phyloP scores from a whole-genome alignment of 1,284 basidiomycete species.

The Macrocystidia cucumis region DNA sequence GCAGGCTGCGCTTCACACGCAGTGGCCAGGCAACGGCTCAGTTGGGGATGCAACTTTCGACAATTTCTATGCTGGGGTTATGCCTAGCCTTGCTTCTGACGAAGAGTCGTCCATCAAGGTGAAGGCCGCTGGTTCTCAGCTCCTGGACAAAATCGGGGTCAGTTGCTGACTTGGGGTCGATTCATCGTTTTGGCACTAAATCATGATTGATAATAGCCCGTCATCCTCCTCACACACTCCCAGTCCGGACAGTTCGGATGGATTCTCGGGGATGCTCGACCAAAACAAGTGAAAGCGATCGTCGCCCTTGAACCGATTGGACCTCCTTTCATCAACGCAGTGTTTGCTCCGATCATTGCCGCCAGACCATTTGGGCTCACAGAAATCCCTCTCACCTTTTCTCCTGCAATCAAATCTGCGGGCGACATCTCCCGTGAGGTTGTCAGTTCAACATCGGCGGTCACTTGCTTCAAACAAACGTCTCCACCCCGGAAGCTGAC shows the following conservation, averaged over 20 bases:
- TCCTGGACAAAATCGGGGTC: slow-evolving; percentile 32
- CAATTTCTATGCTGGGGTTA: slow-evolving; percentile 32
- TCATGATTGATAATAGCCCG: slow-evolving; percentile 22
- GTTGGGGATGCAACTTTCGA: slow-evolving; percentile 37
- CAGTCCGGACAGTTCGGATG: slow-evolving; percentile 39
- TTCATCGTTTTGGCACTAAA: neutral
- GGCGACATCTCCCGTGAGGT: slow-evolving; percentile 23
- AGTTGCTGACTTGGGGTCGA: too few relatives aligned
- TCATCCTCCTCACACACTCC: slow-evolving; percentile 37
- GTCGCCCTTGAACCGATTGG: slow-evolving; percentile 39
- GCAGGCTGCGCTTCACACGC: slow-evolving; percentile 36
- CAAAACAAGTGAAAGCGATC: slow-evolving; percentile 32
- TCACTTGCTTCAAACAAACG: slow-evolving; percentile 34
- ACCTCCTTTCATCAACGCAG: slow-evolving; percentile 37
- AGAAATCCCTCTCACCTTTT: slow-evolving; percentile 33
- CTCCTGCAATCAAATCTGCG: slow-evolving; percentile 28
- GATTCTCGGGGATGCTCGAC: slow-evolving; percentile 38
- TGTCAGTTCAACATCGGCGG: slow-evolving; percentile 19
- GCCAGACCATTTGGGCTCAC: slow-evolving; percentile 34
- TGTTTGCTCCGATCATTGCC: slow-evolving; percentile 28
- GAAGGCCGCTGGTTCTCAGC: slow-evolving; percentile 21
- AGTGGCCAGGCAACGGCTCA: slow-evolving; percentile 43
- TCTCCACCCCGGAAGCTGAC: slow-evolving; percentile 31
- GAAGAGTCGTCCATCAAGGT: slow-evolving; percentile 23
- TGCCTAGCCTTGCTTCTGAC: slow-evolving; percentile 24